A percentile compares a stretch with the other conserved stretches of the same genome.
Evolutionary conservation across 2,329 filamentous ascomycete species (phyloP).

Genomic region (Cadophora malorum): DNA sequence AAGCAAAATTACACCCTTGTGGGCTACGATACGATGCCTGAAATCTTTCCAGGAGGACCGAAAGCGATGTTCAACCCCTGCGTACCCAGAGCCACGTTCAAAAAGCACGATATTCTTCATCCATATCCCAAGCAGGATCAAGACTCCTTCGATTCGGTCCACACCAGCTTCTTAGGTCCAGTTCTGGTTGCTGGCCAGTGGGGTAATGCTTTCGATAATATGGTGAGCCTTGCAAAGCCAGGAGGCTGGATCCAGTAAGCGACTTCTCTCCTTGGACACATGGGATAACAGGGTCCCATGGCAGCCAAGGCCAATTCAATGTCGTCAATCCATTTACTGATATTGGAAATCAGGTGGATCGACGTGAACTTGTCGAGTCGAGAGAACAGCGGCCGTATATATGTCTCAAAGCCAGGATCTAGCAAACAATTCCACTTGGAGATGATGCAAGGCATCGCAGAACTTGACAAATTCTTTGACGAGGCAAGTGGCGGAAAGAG

Average conservation of each 20-base stretch:
- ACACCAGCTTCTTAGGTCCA: conserved; percentile 14
- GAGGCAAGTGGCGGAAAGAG: background rate
- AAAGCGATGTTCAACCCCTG: background rate
- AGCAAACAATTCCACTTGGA: background rate
- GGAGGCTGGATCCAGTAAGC: conserved; percentile 11
- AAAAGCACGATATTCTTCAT: background rate
- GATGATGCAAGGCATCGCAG: conserved; percentile 1
- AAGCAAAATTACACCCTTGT: background rate
- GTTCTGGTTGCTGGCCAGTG: background rate
- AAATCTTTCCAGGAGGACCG: background rate
- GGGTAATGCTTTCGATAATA: background rate
- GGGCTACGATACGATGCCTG: conserved; percentile 1
- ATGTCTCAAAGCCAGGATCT: conserved; percentile 6
- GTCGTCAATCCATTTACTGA: background rate
- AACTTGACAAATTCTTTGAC: background rate
- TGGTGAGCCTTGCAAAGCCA: conserved; percentile 3
- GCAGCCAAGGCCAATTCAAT: background rate
- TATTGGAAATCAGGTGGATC: conserved; percentile 1
- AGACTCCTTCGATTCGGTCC: conserved; percentile 5
- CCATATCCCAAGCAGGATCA: background rate
- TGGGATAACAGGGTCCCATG: too few relatives aligned
- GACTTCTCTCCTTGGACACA: background rate
- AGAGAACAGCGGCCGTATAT: conserved; percentile 2
- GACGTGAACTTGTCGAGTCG: conserved; percentile 8
- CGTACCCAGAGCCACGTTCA: background rate